phyloP scores from a whole-genome alignment of 768 basidiomycete genomes.

The Plicaturopsis crispa region DNA sequence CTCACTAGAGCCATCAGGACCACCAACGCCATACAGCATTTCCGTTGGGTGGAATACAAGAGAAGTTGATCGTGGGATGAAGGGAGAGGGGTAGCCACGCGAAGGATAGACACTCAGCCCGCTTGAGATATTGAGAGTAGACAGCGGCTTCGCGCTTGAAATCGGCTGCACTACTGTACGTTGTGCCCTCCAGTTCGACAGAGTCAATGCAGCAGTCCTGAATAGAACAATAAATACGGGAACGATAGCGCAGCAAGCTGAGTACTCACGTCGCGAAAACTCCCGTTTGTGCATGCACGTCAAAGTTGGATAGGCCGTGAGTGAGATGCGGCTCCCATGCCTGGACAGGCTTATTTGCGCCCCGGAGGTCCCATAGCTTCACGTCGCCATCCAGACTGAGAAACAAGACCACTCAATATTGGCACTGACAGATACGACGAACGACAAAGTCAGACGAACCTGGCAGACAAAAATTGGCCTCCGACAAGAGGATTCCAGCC shows the following conservation, averaged over 20 bases:
- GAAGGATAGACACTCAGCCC: conserved; percentile 49
- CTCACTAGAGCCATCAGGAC: conserved; percentile 54
- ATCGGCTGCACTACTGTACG: conserved; percentile 56
- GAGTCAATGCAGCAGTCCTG: conserved; percentile 55
- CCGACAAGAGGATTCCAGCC: conserved; percentile 68
- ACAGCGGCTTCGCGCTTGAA: conserved; percentile 27
- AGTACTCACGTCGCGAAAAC: conserved; percentile 78
- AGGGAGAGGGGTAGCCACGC: conserved; percentile 48
- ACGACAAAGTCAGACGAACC: conserved; percentile 37
- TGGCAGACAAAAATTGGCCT: conserved; percentile 76
- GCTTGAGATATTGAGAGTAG: conserved; percentile 42
- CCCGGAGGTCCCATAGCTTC: conserved; percentile 85
- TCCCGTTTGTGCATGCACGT: conserved; percentile 75
- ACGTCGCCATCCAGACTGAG: conserved; percentile 82
- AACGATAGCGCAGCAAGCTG: conserved; percentile 5
- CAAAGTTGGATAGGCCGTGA: conserved; percentile 79
- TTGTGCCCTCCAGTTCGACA: conserved; percentile 60
- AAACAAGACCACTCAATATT: conserved; percentile 3
- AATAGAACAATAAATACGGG: background rate
- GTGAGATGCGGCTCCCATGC: conserved; percentile 59
- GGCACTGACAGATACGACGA: too few species aligned
- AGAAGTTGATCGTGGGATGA: conserved; percentile 54
- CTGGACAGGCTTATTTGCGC: conserved; percentile 46
- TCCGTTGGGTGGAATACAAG: conserved; percentile 80
- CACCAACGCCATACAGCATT: conserved; percentile 74